Evolutionary conservation across 495 filamentous ascomycete species (phyloP).

Genomic region (Daldinia childiae): DNA sequence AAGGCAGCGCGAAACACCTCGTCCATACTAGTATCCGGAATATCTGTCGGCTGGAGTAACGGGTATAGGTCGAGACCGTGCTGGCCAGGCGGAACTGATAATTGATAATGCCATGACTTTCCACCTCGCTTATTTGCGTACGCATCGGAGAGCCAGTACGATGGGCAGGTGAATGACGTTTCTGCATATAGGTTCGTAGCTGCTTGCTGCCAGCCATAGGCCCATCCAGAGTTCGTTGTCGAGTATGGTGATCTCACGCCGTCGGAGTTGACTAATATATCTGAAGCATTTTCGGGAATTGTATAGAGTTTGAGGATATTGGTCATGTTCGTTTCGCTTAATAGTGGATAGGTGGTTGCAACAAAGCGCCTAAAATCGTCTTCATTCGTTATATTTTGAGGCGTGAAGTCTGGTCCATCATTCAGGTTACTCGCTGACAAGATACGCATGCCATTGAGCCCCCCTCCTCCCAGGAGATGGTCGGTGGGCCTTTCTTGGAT

Average conservation of each 20-base stretch:
- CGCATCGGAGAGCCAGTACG: conserved; percentile 69
- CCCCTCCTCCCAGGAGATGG: conserved; percentile 59
- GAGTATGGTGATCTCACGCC: conserved; percentile 44
- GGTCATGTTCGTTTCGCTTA: conserved; percentile 57
- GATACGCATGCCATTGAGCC: conserved; percentile 48
- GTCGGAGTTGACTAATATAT: conserved; percentile 40
- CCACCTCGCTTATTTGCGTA: conserved; percentile 47
- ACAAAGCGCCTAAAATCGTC: conserved; percentile 57
- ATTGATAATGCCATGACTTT: conserved; percentile 66
- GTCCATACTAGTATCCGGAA: conserved; percentile 28
- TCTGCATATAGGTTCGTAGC: conserved; percentile 65
- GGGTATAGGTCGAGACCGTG: conserved; percentile 63
- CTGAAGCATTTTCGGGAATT: conserved; percentile 42
- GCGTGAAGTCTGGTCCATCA: conserved; percentile 56
- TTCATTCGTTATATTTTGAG: conserved; percentile 60
- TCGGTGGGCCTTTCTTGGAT: conserved; percentile 40
- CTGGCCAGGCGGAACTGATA: conserved; percentile 62
- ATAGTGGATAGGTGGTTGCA: conserved; percentile 57
- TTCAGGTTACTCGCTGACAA: conserved; percentile 40
- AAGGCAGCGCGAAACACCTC: conserved; percentile 45
- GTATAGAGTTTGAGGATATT: conserved; percentile 58
- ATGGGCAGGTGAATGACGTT: conserved; percentile 67
- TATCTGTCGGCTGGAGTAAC: conserved; percentile 26
- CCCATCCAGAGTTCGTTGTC: conserved; percentile 44
- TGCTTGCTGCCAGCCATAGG: conserved; percentile 47